These are phyloP conservation scores for Kodamaea hsintzibuensis DNA, from an alignment of 805 yeast species.

Conservation along the genomic window DNA sequence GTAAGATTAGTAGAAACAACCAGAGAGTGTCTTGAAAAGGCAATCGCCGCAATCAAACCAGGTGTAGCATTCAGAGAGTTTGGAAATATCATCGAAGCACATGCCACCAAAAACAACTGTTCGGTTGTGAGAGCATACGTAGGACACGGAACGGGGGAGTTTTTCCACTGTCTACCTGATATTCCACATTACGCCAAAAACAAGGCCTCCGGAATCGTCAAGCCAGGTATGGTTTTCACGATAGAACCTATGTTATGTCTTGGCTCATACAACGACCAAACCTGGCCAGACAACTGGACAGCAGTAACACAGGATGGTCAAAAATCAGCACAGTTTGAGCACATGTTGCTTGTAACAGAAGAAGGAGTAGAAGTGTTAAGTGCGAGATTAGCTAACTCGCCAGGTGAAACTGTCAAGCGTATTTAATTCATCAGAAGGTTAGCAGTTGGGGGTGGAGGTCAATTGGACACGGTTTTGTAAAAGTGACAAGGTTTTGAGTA, in stretches of 20 bases:
- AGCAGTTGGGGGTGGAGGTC: no score
- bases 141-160: conserved; percentile 89
- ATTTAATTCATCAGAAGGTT: neutral
- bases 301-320: conserved; percentile 88
- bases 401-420: conserved; percentile 62
- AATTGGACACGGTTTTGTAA: neutral
- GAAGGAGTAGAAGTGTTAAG: conserved; percentile 89
- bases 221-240: conserved; percentile 95
- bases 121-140: conserved; percentile 88
- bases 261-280: conserved; percentile 75
- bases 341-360: conserved; percentile 89
- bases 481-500: no score
- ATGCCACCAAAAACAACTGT: conserved; percentile 74
- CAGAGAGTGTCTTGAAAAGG: conserved; percentile 81
- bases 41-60: conserved; percentile 85
- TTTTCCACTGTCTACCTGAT: conserved; percentile 90
- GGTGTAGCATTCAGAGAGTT: conserved; percentile 84
- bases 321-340: conserved; percentile 92
- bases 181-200: conserved; percentile 93
- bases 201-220: conserved; percentile 90
- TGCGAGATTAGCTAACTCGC: conserved; percentile 75
- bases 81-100: conserved; percentile 86
- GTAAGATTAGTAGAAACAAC: conserved; percentile 86
- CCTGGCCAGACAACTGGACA: conserved; percentile 99
- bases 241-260: conserved; percentile 95